A percentile compares a stretch with the other conserved stretches of the same genome.
phyloP scores from a whole-genome alignment of 495 filamentous ascomycete genomes.

The Annulohypoxylon moriforme region DNA sequence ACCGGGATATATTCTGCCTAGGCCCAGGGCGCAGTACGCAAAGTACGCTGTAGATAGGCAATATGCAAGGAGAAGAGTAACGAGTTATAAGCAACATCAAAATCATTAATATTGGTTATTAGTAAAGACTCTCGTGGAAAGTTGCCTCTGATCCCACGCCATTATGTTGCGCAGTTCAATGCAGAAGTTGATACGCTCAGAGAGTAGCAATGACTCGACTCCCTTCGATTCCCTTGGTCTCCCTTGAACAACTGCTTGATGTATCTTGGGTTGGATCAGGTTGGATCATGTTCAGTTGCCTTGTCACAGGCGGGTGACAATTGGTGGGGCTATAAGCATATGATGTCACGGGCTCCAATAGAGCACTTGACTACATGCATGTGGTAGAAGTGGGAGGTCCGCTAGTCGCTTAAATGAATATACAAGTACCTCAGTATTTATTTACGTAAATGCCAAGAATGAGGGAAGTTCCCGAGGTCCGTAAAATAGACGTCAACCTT shows the following conservation, averaged over 20 bases:
- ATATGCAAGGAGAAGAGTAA: constrained; percentile 12
- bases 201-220: constrained; percentile 32
- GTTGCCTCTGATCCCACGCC: constrained; percentile 32
- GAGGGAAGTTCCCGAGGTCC: background rate
- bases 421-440: constrained; percentile 10
- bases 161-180: constrained; percentile 32
- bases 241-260: background rate
- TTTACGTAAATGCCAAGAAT: constrained; percentile 30
- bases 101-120: constrained; percentile 39
- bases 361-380: constrained; percentile 34
- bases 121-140: constrained; percentile 27
- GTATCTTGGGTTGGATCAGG: background rate
- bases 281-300: constrained; percentile 18
- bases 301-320: constrained; percentile 29
- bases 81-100: background rate
- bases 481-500: constrained; percentile 6
- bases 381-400: background rate
- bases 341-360: constrained; percentile 38
- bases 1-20: constrained; percentile 34
- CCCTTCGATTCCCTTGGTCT: background rate
- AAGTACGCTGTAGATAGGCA: constrained; percentile 11
- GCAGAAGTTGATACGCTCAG: constrained; percentile 39
- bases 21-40: constrained; percentile 30
- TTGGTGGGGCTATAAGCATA: constrained; percentile 39
- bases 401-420: background rate